These are phyloP conservation scores for Brassica balearica DNA, from an alignment of 441 rosid genomes.

Conservation along the genomic window DNA sequence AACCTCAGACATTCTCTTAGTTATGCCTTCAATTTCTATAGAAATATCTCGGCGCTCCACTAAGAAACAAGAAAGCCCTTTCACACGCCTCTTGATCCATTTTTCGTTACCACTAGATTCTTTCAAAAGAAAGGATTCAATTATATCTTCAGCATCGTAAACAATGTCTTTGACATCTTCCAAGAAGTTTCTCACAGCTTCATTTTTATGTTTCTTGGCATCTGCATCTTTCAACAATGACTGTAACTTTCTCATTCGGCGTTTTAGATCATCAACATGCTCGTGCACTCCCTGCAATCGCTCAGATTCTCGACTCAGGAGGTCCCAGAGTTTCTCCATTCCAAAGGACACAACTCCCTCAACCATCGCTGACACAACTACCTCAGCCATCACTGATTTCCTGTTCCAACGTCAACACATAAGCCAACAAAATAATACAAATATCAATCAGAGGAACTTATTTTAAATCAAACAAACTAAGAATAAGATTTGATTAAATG, in stretches of 20 bases:
- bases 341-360: background rate
- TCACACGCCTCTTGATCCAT: constrained; percentile 11
- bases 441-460: background rate
- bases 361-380: no score
- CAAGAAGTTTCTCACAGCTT: constrained; percentile 35
- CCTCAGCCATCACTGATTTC: background rate
- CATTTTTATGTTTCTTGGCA: constrained; percentile 26
- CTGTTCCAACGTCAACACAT: background rate
- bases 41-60: background rate
- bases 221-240: constrained; percentile 45
- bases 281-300: constrained; percentile 4
- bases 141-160: constrained; percentile 43
- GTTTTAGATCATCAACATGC: constrained; percentile 32
- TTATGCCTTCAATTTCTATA: constrained; percentile 25
- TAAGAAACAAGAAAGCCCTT: constrained; percentile 9
- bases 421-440: background rate
- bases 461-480: background rate
- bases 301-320: background rate
- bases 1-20: constrained; percentile 9
- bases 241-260: constrained; percentile 32
- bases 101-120: constrained; percentile 7
- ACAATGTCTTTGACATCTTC: constrained; percentile 42
- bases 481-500: background rate
- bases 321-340: background rate
- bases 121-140: constrained; percentile 29